phyloP scores from a whole-genome alignment of 345 rosid genomes.

The Lagerstroemia speciosa region DNA sequence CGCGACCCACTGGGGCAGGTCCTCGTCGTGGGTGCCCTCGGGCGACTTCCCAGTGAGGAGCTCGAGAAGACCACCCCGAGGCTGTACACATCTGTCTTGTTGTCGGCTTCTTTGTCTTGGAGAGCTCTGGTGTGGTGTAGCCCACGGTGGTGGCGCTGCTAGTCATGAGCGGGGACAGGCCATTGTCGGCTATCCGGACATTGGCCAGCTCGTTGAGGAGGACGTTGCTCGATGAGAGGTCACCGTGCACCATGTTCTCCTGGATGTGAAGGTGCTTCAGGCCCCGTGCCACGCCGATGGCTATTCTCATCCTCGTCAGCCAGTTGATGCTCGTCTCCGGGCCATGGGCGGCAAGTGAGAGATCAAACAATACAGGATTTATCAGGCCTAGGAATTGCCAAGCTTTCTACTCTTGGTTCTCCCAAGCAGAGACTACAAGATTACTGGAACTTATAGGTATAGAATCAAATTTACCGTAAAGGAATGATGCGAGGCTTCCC shows the following conservation, averaged over 20 bases:
- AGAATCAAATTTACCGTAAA: conserved; percentile 74
- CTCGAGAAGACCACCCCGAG: conserved; percentile 76
- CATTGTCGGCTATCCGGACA: conserved; percentile 43
- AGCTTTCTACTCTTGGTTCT: no score
- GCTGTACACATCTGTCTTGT: conserved; percentile 83
- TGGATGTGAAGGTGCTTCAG: conserved; percentile 63
- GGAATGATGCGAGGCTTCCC: conserved; percentile 84
- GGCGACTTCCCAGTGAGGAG: conserved; percentile 90
- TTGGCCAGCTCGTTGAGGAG: conserved; percentile 49
- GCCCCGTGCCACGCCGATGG: conserved; percentile 54
- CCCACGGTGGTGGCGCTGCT: conserved; percentile 48
- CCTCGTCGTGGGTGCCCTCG: conserved; percentile 70
- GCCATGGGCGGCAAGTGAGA: conserved; percentile 59
- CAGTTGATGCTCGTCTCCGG: conserved; percentile 67
- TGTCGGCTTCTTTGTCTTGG: conserved; percentile 71
- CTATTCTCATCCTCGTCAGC: conserved; percentile 78
- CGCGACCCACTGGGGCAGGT: conserved; percentile 95
- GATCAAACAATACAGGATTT: neutral
- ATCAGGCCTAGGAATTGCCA: neutral
- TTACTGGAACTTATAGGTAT: no score
- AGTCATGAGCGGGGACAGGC: conserved; percentile 6
- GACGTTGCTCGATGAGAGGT: conserved; percentile 16
- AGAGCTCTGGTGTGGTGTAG: conserved; percentile 84
- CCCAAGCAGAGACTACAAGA: no score
- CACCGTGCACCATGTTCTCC: conserved; percentile 71